These are phyloP conservation scores for Penicillium desertorum DNA, from an alignment of 495 filamentous ascomycete species.

Conservation along the genomic window DNA sequence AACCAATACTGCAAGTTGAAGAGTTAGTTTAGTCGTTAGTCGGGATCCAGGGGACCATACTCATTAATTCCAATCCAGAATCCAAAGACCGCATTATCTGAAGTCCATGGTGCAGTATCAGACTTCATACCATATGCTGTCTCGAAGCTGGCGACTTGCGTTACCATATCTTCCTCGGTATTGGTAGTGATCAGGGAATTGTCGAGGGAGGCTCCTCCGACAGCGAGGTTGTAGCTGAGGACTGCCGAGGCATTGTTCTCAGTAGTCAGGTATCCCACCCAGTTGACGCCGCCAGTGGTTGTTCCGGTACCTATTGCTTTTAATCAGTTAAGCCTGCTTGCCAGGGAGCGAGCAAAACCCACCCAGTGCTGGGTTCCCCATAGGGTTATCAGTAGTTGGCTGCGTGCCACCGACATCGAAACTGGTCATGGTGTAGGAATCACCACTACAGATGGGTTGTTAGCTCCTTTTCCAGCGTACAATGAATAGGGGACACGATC, in stretches of 20 bases:
- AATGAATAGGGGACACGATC: not conserved
- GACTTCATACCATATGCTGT: slow-evolving; percentile 32
- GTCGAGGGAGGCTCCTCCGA: slow-evolving; percentile 58
- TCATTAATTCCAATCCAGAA: slow-evolving; percentile 84
- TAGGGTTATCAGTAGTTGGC: slow-evolving; percentile 61
- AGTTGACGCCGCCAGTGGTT: slow-evolving; percentile 52
- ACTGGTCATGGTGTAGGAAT: slow-evolving; percentile 63
- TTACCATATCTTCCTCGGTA: slow-evolving; percentile 28
- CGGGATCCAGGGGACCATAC: slow-evolving; percentile 18
- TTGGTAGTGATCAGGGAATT: slow-evolving; percentile 39
- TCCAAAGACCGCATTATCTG: slow-evolving; percentile 60
- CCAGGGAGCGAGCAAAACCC: not conserved
- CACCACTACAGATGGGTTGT: slow-evolving; percentile 31
- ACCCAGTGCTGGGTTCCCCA: slow-evolving; percentile 67
- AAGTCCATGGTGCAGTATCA: slow-evolving; percentile 56
- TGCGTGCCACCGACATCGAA: slow-evolving; percentile 63
- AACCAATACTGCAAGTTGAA: slow-evolving; percentile 50
- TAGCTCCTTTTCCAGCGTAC: not conserved
- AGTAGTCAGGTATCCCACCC: slow-evolving; percentile 57
- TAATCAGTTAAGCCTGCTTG: not conserved
- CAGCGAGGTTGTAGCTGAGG: slow-evolving; percentile 56
- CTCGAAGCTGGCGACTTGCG: slow-evolving; percentile 35
- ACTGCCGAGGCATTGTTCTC: slow-evolving; percentile 53
- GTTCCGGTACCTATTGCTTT: slow-evolving; percentile 43
- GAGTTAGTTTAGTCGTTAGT: not conserved